Conservation (phyloP, 495 filamentous ascomycete species). For the Amphirosellinia nigrospora region DNA sequence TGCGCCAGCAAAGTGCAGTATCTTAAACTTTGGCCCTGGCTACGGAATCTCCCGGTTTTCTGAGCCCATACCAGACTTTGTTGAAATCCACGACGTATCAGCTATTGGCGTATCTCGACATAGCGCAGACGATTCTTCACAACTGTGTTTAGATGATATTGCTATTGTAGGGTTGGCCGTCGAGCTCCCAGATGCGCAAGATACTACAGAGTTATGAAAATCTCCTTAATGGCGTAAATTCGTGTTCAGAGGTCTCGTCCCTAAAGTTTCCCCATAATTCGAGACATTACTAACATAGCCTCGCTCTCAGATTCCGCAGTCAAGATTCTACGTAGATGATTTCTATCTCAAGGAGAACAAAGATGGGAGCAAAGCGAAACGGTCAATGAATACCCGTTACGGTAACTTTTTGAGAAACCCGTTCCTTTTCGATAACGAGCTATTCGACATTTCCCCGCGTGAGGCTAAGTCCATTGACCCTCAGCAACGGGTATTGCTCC, state of each 20-base stretch:
- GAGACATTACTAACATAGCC: background rate
- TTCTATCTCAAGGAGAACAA: slow-evolving; percentile 15
- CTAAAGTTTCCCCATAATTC: background rate
- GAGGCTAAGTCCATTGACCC: slow-evolving; percentile 56
- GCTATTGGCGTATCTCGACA: background rate
- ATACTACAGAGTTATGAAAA: background rate
- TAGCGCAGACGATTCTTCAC: background rate
- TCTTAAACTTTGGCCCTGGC: background rate
- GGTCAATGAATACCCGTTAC: slow-evolving; percentile 13
- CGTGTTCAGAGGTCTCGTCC: background rate
- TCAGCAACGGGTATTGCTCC: slow-evolving; percentile 44
- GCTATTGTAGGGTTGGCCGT: background rate
- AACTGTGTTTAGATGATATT: background rate
- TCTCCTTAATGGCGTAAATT: background rate
- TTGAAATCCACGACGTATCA: background rate
- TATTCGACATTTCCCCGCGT: slow-evolving; percentile 50
- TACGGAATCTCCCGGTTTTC: background rate
- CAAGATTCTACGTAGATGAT: slow-evolving; percentile 19
- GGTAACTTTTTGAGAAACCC: slow-evolving; percentile 27
- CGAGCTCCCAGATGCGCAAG: background rate
- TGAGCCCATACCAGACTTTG: background rate
- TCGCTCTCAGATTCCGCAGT: slow-evolving; percentile 20
- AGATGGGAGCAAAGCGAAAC: slow-evolving; percentile 15
- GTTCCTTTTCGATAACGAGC: slow-evolving; percentile 51
- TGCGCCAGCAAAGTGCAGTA: background rate